A percentile compares a stretch with the other conserved stretches of the same genome.
These are phyloP conservation scores for Rhizoctonia solani DNA, from an alignment of 1,284 basidiomycete species.

Conservation along the genomic window DNA sequence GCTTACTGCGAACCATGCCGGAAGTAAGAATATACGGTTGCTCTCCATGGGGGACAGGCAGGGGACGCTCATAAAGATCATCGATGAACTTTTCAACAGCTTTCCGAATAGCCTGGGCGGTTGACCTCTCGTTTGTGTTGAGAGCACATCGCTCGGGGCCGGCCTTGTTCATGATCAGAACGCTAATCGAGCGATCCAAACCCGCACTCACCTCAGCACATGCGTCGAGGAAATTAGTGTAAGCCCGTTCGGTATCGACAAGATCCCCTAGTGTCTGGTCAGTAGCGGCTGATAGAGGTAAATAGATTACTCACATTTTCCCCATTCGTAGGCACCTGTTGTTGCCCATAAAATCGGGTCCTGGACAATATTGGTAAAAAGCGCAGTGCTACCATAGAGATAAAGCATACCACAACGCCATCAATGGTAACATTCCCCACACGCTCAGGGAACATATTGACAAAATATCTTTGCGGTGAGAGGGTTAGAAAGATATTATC, in stretches of 20 bases:
- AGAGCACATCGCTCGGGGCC: conserved; percentile 42
- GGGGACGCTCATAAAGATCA: conserved; percentile 39
- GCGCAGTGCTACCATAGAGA: not conserved
- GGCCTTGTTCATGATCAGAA: conserved; percentile 36
- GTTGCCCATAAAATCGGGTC: conserved; percentile 42
- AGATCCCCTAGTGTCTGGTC: conserved; percentile 37
- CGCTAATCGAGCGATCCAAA: not conserved
- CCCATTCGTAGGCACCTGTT: conserved; percentile 38
- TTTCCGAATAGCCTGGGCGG: conserved; percentile 36
- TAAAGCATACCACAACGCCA: conserved; percentile 41
- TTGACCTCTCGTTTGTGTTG: conserved; percentile 36
- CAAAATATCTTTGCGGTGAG: conserved; percentile 21
- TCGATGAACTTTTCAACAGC: conserved; percentile 39
- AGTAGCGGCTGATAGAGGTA: not conserved
- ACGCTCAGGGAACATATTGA: conserved; percentile 41
- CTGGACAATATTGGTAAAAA: conserved; percentile 26
- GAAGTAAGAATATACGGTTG: conserved; percentile 41
- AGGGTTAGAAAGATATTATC: not conserved
- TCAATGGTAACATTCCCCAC: conserved; percentile 43
- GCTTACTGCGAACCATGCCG: conserved; percentile 40
- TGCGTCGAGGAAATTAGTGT: conserved; percentile 40
- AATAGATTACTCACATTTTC: conserved; percentile 37
- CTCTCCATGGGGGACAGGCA: conserved; percentile 40
- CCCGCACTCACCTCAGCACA: conserved; percentile 39
- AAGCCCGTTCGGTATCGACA: conserved; percentile 41